phyloP scores from a whole-genome alignment of 306 rosid genomes.

The Lupinus albus region DNA sequence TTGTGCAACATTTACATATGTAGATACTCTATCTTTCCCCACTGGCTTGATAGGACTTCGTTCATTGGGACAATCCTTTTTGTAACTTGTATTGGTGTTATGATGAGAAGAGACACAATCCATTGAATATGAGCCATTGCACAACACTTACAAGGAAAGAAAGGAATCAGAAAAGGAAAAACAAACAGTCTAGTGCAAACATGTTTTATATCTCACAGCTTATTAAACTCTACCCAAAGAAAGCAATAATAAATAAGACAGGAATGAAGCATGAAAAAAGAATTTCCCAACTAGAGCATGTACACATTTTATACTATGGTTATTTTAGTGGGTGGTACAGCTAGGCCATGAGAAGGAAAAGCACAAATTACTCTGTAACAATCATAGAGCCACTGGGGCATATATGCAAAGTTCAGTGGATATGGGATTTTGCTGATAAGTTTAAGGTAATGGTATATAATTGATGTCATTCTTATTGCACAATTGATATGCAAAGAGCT shows the following conservation, averaged over 20 bases:
- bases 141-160: no score
- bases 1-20: no score
- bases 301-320: constrained; percentile 29
- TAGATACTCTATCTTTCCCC: no score
- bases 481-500: constrained; percentile 56
- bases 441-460: background rate
- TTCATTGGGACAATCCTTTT: no score
- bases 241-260: constrained; percentile 27
- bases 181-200: no score
- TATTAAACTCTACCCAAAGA: no score
- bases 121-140: no score
- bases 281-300: constrained; percentile 29
- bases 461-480: constrained; percentile 25
- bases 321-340: constrained; percentile 44
- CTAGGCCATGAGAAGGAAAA: constrained; percentile 42
- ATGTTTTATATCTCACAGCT: no score
- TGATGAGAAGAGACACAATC: no score
- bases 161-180: no score
- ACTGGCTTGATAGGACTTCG: no score
- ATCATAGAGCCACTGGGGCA: constrained; percentile 36
- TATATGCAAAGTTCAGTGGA: constrained; percentile 34
- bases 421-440: background rate
- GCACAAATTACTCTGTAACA: constrained; percentile 33
- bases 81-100: no score
- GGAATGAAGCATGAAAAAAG: constrained; percentile 32